These are phyloP conservation scores for Rauvolfia tetraphylla DNA, from an alignment of 257 asterid genomes.

Conservation along the genomic window DNA sequence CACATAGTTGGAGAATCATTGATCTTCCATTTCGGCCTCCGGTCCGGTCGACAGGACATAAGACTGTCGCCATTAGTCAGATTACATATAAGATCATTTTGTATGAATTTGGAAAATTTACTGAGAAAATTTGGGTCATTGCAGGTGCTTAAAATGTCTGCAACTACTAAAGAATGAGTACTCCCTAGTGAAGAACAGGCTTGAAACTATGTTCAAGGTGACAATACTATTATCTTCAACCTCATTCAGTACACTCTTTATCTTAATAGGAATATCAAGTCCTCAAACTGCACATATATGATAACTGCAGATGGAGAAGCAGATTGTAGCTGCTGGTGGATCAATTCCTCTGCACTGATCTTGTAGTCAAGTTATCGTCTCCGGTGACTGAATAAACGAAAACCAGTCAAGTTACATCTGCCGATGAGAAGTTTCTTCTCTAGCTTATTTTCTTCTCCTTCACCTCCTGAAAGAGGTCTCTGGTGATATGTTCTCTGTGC, in stretches of 20 bases:
- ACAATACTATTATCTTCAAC: not conserved
- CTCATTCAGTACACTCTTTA: not conserved
- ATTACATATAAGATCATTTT: not conserved
- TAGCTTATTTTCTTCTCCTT: not conserved
- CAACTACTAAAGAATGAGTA: conserved; percentile 64
- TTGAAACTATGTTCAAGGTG: conserved; percentile 72
- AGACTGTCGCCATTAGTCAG: too few relatives aligned
- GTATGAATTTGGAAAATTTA: not conserved
- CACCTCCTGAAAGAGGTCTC: conserved; percentile 10
- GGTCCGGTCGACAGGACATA: too few relatives aligned
- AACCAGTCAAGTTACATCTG: not conserved
- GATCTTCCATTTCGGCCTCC: too few relatives aligned
- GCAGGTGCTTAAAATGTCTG: conserved; percentile 71
- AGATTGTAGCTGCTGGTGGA: conserved; percentile 37
- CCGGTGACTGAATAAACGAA: not conserved
- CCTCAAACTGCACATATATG: not conserved
- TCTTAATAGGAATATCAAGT: not conserved
- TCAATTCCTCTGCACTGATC: conserved; percentile 28
- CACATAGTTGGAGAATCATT: too few relatives aligned
- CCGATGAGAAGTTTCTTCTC: not conserved
- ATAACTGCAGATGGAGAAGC: conserved; percentile 35
- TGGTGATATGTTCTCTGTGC: conserved; percentile 12
- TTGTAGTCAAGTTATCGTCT: not conserved
- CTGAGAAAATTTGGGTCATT: not conserved
- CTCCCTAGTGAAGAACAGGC: conserved; percentile 61